Conservation (phyloP, 73 alveolate species). For the Diophrys appendiculata region DNA sequence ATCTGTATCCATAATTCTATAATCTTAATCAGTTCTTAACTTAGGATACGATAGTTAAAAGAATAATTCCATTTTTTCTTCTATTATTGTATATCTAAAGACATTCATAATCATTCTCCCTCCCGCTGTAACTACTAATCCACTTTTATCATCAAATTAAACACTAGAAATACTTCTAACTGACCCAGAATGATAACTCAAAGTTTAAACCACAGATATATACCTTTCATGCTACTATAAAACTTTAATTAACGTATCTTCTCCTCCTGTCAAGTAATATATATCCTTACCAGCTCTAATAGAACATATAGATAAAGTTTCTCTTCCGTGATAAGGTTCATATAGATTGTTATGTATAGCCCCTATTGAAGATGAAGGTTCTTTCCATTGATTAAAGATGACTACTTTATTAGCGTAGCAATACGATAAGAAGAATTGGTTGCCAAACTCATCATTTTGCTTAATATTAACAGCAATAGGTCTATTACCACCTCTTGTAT, state of each 20-base stretch:
- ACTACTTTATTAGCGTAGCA: slow-evolving; percentile 28
- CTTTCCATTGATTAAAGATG: slow-evolving; percentile 23
- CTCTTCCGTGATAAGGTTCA: slow-evolving; percentile 45
- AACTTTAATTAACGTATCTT: slow-evolving; percentile 17
- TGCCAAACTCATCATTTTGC: slow-evolving; percentile 22
- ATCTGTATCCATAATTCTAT: too few relatives aligned
- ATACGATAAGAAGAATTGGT: slow-evolving; percentile 14
- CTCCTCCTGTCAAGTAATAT: slow-evolving; percentile 46
- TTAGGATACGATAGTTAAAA: too few relatives aligned
- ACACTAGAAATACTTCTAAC: too few relatives aligned
- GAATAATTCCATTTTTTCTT: too few relatives aligned
- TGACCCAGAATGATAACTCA: slow-evolving; percentile 45
- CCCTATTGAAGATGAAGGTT: neutral
- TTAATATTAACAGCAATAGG: slow-evolving; percentile 16
- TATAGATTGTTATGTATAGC: neutral
- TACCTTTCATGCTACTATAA: neutral
- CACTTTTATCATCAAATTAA: too few relatives aligned
- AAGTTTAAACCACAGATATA: slow-evolving; percentile 2
- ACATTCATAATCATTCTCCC: too few relatives aligned
- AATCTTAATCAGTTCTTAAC: too few relatives aligned
- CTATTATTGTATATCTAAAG: too few relatives aligned
- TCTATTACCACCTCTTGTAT: slow-evolving; percentile 50
- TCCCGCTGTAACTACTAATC: too few relatives aligned
- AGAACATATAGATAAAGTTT: slow-evolving; percentile 21
- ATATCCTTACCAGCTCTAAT: neutral